Conservation (phyloP, 169 alveolate species). For the Eimeria zaria region DNA sequence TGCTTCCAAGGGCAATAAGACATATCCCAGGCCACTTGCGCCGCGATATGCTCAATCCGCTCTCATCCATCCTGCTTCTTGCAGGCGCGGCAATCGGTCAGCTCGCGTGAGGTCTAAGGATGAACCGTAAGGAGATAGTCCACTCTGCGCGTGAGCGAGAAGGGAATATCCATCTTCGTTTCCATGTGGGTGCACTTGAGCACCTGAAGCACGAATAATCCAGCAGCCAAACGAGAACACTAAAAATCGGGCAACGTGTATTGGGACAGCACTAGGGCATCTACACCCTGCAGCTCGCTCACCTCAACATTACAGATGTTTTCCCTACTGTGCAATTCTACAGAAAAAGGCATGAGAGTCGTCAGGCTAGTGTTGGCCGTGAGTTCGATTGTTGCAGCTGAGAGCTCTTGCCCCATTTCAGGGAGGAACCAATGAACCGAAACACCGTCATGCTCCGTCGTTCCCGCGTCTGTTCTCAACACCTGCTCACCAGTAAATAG, state of each 20-base stretch:
- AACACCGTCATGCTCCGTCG: constrained; percentile 71
- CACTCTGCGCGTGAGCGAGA: constrained; percentile 61
- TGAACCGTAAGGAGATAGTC: constrained; percentile 75
- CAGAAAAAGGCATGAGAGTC: constrained; percentile 73
- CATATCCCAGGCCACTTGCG: neutral
- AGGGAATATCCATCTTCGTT: constrained; percentile 55
- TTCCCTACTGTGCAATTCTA: constrained; percentile 40
- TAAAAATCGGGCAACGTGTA: neutral
- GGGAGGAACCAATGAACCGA: constrained; percentile 79
- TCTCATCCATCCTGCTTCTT: constrained; percentile 22
- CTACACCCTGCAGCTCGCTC: constrained; percentile 13
- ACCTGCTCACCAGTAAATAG: constrained; percentile 29
- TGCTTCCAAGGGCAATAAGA: neutral
- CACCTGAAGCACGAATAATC: constrained; percentile 27
- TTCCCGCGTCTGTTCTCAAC: constrained; percentile 73
- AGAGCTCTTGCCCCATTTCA: constrained; percentile 61
- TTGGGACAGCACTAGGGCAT: neutral
- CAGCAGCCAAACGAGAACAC: neutral
- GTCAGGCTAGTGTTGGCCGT: constrained; percentile 56
- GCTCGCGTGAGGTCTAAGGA: constrained; percentile 28
- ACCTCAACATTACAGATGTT: constrained; percentile 73
- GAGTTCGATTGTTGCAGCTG: constrained; percentile 75
- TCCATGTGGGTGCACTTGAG: constrained; percentile 83
- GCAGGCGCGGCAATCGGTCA: constrained; percentile 26
- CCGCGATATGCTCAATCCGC: neutral